These are phyloP conservation scores for Fusarium tupiense DNA, from an alignment of 2,329 filamentous ascomycete genomes.

Conservation along the genomic window DNA sequence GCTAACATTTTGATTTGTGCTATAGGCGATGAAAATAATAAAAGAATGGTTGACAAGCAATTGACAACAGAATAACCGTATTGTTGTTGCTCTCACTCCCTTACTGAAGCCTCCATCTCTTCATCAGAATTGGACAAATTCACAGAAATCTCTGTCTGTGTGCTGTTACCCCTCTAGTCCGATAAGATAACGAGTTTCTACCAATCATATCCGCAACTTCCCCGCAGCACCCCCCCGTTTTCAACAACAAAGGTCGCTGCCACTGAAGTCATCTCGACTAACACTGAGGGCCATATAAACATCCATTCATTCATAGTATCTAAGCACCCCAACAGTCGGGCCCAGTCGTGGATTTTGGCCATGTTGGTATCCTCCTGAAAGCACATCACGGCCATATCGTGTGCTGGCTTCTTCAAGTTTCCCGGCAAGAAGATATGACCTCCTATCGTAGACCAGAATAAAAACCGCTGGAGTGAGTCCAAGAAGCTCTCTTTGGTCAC, in stretches of 20 bases:
- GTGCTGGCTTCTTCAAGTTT: not conserved
- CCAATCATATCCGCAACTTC: conserved; percentile 11
- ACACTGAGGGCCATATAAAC: not conserved
- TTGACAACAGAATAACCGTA: not conserved
- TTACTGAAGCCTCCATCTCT: not conserved
- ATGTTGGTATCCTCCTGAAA: not conserved
- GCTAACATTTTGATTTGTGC: not conserved
- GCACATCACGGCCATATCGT: not conserved
- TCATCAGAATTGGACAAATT: conserved; percentile 9
- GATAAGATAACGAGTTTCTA: conserved; percentile 17
- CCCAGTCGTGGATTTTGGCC: not conserved
- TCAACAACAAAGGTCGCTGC: not conserved
- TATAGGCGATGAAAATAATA: not conserved
- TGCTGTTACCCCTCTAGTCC: not conserved
- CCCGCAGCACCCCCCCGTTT: not conserved
- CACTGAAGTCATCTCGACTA: not conserved
- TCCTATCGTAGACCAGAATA: not conserved
- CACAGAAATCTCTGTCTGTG: conserved; percentile 22
- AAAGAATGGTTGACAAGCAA: not conserved
- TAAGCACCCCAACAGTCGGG: too few relatives aligned
- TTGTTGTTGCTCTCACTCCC: too few relatives aligned
- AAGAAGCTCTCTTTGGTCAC: not conserved
- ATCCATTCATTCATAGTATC: not conserved
- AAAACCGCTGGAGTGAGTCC: not conserved
- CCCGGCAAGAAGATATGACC: not conserved